These are phyloP conservation scores for Bromus sterilis DNA, from an alignment of 176 grass and related monocot species.

Conservation along the genomic window DNA sequence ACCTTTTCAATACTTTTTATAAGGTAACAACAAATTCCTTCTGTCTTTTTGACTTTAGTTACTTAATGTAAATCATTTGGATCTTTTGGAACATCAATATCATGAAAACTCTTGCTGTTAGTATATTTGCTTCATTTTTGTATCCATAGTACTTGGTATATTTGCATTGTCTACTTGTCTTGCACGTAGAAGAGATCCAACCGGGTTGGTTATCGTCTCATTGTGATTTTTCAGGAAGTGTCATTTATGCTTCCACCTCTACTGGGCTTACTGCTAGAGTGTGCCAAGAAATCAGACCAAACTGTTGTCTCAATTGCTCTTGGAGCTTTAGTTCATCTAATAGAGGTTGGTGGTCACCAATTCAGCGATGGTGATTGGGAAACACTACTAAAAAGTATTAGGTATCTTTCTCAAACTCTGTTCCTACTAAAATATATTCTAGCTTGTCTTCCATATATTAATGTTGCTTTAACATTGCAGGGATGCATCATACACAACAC, in stretches of 20 bases:
- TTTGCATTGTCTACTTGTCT: slow-evolving; percentile 1
- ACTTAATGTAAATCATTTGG: neutral
- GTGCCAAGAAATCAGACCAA: slow-evolving; percentile 99
- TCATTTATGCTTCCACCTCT: slow-evolving; percentile 99
- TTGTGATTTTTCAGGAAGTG: slow-evolving; percentile 68
- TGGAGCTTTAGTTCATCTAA: slow-evolving; percentile 92
- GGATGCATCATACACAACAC: slow-evolving; percentile 96
- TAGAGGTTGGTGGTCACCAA: slow-evolving; percentile 94
- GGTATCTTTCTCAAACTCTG: slow-evolving; percentile 46
- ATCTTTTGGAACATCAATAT: neutral
- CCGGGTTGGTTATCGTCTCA: slow-evolving; percentile 7
- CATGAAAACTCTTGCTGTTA: slow-evolving; percentile 5
- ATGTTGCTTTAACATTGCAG: slow-evolving; percentile 46
- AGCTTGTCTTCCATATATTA: slow-evolving; percentile 3
- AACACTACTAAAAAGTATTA: slow-evolving; percentile 95
- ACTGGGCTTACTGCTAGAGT: slow-evolving; percentile 89
- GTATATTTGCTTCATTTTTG: neutral
- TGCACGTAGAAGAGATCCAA: neutral
- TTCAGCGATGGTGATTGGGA: slow-evolving; percentile 95
- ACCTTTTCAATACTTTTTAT: slow-evolving; percentile 98
- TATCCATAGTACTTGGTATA: neutral
- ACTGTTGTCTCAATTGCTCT: slow-evolving; percentile 96
- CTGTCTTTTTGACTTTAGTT: slow-evolving; percentile 7
- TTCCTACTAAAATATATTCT: neutral
- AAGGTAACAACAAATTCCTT: slow-evolving; percentile 40